These are phyloP conservation scores for Pestalotiopsis sp. DNA, from an alignment of 2,329 filamentous ascomycete species.

Conservation along the genomic window DNA sequence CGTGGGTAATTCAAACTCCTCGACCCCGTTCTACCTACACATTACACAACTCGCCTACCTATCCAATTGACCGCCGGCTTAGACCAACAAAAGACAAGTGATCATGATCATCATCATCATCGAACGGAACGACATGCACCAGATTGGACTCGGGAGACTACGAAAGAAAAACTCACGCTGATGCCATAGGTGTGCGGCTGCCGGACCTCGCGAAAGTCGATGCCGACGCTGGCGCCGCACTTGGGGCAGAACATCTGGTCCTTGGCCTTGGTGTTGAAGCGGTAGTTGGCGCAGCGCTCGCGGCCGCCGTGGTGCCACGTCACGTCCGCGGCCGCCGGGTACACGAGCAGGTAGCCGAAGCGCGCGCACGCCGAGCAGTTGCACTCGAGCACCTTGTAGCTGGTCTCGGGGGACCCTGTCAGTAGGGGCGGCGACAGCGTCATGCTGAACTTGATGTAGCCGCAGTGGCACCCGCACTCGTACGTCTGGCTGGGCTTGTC, in stretches of 20 bases:
- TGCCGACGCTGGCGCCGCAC: slow-evolving; percentile 49
- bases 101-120: background rate
- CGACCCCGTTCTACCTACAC: too few species aligned
- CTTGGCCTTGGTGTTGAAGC: slow-evolving; percentile 49
- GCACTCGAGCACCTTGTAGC: slow-evolving; percentile 49
- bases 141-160: background rate
- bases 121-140: background rate
- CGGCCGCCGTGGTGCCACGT: slow-evolving; percentile 45
- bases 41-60: too few species aligned
- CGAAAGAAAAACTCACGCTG: slow-evolving; percentile 37
- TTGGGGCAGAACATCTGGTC: slow-evolving; percentile 52
- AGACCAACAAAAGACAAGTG: too few species aligned
- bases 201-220: slow-evolving; percentile 41
- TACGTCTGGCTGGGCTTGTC: slow-evolving; percentile 40
- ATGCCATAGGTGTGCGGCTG: slow-evolving; percentile 41
- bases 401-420: slow-evolving; percentile 22
- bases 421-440: slow-evolving; percentile 50
- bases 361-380: slow-evolving; percentile 56
- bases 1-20: too few species aligned
- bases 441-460: slow-evolving; percentile 49
- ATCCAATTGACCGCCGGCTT: too few species aligned
- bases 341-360: slow-evolving; percentile 54
- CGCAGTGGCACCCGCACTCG: slow-evolving; percentile 55
- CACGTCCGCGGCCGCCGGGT: slow-evolving; percentile 41
- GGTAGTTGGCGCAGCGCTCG: slow-evolving; percentile 37